A percentile compares a stretch with the other conserved stretches of the same genome.
Conservation (phyloP, 2,329 filamentous ascomycete genomes). For the Fusarium sp. region DNA sequence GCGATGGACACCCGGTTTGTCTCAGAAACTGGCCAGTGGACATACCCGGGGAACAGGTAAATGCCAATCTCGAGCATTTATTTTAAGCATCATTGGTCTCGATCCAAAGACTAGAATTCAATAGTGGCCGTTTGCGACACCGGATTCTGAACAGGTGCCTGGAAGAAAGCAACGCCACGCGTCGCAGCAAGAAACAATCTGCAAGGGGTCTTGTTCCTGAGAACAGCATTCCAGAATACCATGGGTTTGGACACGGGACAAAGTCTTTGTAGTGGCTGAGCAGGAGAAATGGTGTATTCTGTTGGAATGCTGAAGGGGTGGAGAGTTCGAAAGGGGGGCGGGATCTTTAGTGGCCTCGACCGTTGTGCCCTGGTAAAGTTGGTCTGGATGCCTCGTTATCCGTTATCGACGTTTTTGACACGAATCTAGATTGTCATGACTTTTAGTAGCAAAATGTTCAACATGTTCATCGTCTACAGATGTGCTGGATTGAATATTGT, state of each 20-base stretch:
- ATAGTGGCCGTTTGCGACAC: constrained; percentile 9
- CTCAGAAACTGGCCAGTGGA: background rate
- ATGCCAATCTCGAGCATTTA: constrained; percentile 2
- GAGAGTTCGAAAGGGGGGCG: background rate
- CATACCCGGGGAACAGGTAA: background rate
- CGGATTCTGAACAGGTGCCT: background rate
- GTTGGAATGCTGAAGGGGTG: constrained; percentile 20
- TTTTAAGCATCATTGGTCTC: background rate
- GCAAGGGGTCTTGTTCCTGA: constrained; percentile 2
- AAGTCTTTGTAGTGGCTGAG: constrained; percentile 16
- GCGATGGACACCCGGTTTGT: background rate
- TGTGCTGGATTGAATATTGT: background rate
- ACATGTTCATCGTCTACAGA: background rate
- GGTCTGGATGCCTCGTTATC: constrained; percentile 7
- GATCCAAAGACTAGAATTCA: background rate
- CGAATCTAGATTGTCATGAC: background rate
- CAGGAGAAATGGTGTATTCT: background rate
- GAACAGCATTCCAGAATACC: constrained; percentile 18
- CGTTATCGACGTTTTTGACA: background rate
- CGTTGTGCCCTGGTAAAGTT: background rate
- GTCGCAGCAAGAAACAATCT: background rate
- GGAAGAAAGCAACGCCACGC: background rate
- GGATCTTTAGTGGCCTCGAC: constrained; percentile 8
- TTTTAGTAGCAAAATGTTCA: background rate
- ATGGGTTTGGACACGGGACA: constrained; percentile 3